Base-by-base conservation (phyloP, 352 stramenopile species). In the Thalassiosira ordinaria region DNA sequence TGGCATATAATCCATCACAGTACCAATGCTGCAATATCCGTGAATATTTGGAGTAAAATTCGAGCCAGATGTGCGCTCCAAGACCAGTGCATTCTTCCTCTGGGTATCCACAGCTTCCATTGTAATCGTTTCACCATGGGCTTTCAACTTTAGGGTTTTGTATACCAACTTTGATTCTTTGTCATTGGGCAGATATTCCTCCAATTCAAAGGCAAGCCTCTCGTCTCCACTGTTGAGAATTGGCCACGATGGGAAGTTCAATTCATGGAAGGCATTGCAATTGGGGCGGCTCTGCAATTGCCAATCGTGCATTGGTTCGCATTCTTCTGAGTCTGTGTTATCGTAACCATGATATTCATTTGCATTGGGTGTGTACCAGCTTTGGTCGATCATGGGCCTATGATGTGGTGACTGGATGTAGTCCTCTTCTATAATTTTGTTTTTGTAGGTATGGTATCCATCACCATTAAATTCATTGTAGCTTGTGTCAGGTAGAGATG, bases 1-100 rank as follows among this genome's bases (percentile, higher is more conserved):
- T 4, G 78, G 71, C 78, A 82, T 82, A 39, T 63, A 86, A 62
- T 86, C 78, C 78, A 86, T 86, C 51, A 82, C 68, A 13, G 82
- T 61, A 5, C 64, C 72, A 20, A 75, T 22, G 44, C 61, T 70
- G 35, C 74, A 86, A 51, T 84, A 86, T 9, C 79, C 79, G 27
- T 75, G 33, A 22, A 86, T 63, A 64, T 72, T 14, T 8, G 74
- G 73, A 44, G 84, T 84, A 37, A 84, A 86, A 27, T 63, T 62
- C 16, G 73, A 83, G 3, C 7, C 27, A 8, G 60, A 60, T 0
- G 63, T 69, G 1, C 79, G 46, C 55, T 83, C 79, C 74, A 86
- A 70, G 0, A 84, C 64, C 1, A 84, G 9, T 7, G 74, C 44
- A 74, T 86, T 74, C 47, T 76, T 86, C 22, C 79, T 26, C 26